Evolutionary conservation across 139 green algal genomes (phyloP), one percentile per base, ranked within the genome.

Genomic region (Ettlia oleoabundans): DNA sequence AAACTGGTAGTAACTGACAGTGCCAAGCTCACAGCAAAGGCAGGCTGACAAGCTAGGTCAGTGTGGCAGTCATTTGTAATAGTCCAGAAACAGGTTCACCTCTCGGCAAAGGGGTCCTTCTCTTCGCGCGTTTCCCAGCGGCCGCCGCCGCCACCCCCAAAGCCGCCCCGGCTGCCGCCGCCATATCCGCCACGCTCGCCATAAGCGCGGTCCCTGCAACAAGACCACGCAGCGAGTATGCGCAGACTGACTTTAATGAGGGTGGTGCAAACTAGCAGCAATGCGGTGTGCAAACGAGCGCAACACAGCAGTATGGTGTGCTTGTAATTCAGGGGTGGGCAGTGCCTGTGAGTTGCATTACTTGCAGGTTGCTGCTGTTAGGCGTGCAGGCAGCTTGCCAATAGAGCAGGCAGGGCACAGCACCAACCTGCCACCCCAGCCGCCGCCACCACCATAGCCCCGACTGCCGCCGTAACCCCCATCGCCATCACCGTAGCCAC

Each of bases 21-120:
- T n/a, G n/a, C n/a, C 10, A 58, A 58, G 47, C 13, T 58, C 10
- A 58, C 47, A 58, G 47, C 55, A 65, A n/a, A 65, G 30, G 21
- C 55, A 28, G 30, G 21, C 15, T 15, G 18, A 65, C 18, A n/a
- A 9, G 55, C 18, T 9, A 65, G 21, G 28, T 5, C 55, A n/a
- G 55, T 5, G 55, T n/a, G 18, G 30, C 21, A 65, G 30, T 9
- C 18, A n/a, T 32, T 22, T 9, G 21, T 22, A 65, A n/a, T 5
- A 15, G 21, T 28, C 55, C 28, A 65, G 55, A 15, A 65, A n/a
- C 55, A 65, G n/a, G 35, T n/a, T 38, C 73, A 80, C 73, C 73
- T 83, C 76, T 88, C 76, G 5, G 80, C 88, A 78, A 94, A 94
- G 7, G 92, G 91, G 63, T 94, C 87, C 28, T 88, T 88, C 55